Conservation (phyloP, 371 early-diverging fungal species). For the Haplosporangium sp. region DNA sequence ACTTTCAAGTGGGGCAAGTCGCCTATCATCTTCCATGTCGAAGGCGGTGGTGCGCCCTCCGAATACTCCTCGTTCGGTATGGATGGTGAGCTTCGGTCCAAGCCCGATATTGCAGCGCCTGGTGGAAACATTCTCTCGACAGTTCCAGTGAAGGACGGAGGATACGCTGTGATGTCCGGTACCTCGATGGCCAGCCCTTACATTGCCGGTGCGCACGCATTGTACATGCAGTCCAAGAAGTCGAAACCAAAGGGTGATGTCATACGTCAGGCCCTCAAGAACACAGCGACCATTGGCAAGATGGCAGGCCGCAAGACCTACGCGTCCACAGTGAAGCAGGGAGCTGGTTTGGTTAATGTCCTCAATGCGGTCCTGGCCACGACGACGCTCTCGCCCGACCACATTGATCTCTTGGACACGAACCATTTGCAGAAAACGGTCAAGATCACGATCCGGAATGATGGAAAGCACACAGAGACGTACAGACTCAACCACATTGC, state of each 20-base stretch:
- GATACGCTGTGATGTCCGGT: conserved; percentile 69
- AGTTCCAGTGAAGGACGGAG: conserved; percentile 58
- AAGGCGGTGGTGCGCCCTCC: conserved; percentile 60
- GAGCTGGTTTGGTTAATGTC: conserved; percentile 79
- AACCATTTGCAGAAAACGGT: conserved; percentile 56
- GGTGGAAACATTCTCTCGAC: conserved; percentile 81
- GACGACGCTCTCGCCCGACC: conserved; percentile 68
- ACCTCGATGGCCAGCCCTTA: conserved; percentile 79
- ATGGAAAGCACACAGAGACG: conserved; percentile 60
- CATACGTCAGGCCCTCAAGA: conserved; percentile 57
- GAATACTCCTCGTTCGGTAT: conserved; percentile 72
- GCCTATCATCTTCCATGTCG: conserved; percentile 18
- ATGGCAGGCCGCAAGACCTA: conserved; percentile 48
- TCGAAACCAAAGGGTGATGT: conserved; percentile 11
- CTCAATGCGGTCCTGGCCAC: conserved; percentile 65
- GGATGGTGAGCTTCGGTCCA: conserved; percentile 73
- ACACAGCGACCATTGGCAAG: conserved; percentile 59
- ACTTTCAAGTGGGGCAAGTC: conserved; percentile 9
- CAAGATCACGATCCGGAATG: conserved; percentile 68
- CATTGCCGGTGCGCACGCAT: conserved; percentile 73
- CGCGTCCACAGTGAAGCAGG: conserved; percentile 71
- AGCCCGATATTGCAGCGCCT: conserved; percentile 77
- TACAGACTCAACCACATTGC: conserved; percentile 63
- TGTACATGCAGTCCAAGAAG: conserved; percentile 58
- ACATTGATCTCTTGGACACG: conserved; percentile 75